Evolutionary conservation across 352 stramenopile genomes (phyloP), one percentile per base, ranked within the genome.

Genomic region (Pythium chondricola): DNA sequence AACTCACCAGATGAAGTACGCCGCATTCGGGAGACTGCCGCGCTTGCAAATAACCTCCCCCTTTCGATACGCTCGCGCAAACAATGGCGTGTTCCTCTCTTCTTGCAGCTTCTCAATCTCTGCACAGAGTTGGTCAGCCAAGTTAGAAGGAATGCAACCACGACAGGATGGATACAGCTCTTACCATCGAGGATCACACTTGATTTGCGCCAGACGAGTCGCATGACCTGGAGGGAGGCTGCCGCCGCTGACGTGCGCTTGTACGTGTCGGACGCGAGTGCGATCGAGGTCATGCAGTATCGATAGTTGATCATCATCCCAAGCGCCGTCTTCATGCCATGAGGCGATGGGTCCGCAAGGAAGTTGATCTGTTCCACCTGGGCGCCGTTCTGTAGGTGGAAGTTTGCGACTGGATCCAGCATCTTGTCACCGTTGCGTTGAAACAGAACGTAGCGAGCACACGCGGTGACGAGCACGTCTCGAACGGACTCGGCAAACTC

Each of bases 281-380:
- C 71, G 41, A 88, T 79, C 25, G 74, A 85, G 5, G 65, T 87
- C 75, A 93, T 90, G 48, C 74, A 85, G 48, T 93, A 93, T 38
- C 82, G 77, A 48, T 93, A 93, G 56, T 93, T 93, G 63, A 93
- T 85, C 82, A 93, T 93, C 58, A 88, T 81, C 7, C 73, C 75
- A 6, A 83, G 67, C 18, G 75, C 69, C 7, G 45, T 67, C 14
- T 48, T 45, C 27, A 88, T 49, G 9, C 70, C 71, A 16, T 69
- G 61, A 7, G 59, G 51, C 3, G 77, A 84, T 14, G 65, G 67
- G 49, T 93, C 78, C 0, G 79, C 82, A 29, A 83, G 65, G 43
- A 91, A 93, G 43, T 93, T 91, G 45, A 93, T 67, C 40, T 89
- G 80, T 51, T 93, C 82, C 16, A 93, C 79, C 53, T 93, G 82